A percentile compares a stretch with the other conserved stretches of the same genome.
These are phyloP conservation scores for Aschersonia sp. DNA, from an alignment of 2,329 filamentous ascomycete genomes.

Conservation along the genomic window DNA sequence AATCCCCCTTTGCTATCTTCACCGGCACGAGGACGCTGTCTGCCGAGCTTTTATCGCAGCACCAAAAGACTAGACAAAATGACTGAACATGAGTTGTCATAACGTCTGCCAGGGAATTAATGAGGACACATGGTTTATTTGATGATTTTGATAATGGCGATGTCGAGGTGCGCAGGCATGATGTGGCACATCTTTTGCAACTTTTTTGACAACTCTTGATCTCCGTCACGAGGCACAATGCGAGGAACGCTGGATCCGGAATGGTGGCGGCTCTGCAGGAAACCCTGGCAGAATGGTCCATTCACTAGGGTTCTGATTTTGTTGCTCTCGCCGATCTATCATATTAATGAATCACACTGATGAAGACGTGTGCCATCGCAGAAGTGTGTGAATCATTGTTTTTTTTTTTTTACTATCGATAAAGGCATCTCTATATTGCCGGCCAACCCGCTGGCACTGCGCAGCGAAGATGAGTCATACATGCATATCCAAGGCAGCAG, in stretches of 20 bases:
- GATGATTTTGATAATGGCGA: slow-evolving; percentile 18
- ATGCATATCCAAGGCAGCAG: too few species aligned
- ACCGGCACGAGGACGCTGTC: slow-evolving; percentile 8
- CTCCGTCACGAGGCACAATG: too few species aligned
- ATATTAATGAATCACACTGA: slow-evolving; percentile 11
- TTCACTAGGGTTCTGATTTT: slow-evolving; percentile 11
- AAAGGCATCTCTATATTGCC: too few species aligned
- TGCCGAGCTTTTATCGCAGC: slow-evolving; percentile 13
- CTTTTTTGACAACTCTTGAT: not conserved
- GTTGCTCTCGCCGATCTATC: slow-evolving; percentile 16
- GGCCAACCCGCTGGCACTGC: too few species aligned
- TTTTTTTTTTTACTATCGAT: too few species aligned
- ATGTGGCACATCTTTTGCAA: slow-evolving; percentile 6
- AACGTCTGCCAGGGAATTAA: slow-evolving; percentile 13
- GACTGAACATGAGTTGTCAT: slow-evolving; percentile 14
- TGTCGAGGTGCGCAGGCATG: slow-evolving; percentile 13
- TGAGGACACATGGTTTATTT: slow-evolving; percentile 20
- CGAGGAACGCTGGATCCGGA: slow-evolving; percentile 1
- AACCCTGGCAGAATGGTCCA: slow-evolving; percentile 10
- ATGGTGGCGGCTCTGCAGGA: slow-evolving; percentile 4
- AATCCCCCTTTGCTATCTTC: slow-evolving; percentile 10
- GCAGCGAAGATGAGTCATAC: too few species aligned
- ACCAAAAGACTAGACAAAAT: slow-evolving; percentile 11
- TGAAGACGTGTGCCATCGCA: too few species aligned
- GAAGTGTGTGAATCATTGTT: too few species aligned